These are phyloP conservation scores for Phytophthora pini DNA, from an alignment of 352 stramenopile species.

Conservation along the genomic window DNA sequence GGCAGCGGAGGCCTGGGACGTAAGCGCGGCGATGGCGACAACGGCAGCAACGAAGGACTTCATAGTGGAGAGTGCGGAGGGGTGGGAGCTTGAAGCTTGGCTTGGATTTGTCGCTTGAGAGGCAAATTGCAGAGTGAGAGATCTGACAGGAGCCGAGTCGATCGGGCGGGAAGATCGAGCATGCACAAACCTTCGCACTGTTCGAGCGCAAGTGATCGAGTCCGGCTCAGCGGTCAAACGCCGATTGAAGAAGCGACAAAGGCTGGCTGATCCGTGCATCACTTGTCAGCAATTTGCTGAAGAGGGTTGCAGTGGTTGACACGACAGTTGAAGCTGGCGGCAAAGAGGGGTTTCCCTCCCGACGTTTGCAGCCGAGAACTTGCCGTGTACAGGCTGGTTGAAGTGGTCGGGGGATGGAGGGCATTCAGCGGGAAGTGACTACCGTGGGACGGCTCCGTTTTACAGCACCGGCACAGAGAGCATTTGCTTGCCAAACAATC, in stretches of 20 bases:
- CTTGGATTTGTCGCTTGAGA: constrained; percentile 42
- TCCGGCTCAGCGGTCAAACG: constrained; percentile 7
- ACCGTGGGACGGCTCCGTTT: constrained; percentile 21
- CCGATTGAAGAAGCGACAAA: not conserved
- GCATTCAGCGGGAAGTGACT: constrained; percentile 24
- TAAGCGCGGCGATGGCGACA: constrained; percentile 20
- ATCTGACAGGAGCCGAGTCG: constrained; percentile 25
- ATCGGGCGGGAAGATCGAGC: constrained; percentile 18
- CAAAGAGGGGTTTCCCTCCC: constrained; percentile 5
- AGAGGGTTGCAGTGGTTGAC: constrained; percentile 11
- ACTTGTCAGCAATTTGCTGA: not conserved
- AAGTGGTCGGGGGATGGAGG: constrained; percentile 15
- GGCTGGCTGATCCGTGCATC: constrained; percentile 7
- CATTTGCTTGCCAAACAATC: too few species aligned
- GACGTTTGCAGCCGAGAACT: constrained; percentile 20
- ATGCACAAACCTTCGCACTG: constrained; percentile 17
- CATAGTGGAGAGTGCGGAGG: constrained; percentile 24
- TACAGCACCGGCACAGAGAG: constrained; percentile 5
- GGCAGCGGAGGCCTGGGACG: constrained; percentile 23
- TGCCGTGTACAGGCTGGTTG: constrained; percentile 24
- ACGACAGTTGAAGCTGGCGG: constrained; percentile 19
- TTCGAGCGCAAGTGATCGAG: constrained; percentile 21
- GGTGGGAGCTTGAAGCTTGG: constrained; percentile 25
- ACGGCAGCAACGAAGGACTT: constrained; percentile 36
- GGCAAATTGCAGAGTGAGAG: constrained; percentile 44